Base-by-base conservation (phyloP, 2,329 filamentous ascomycete species). In the Aureobasidium lini region DNA sequence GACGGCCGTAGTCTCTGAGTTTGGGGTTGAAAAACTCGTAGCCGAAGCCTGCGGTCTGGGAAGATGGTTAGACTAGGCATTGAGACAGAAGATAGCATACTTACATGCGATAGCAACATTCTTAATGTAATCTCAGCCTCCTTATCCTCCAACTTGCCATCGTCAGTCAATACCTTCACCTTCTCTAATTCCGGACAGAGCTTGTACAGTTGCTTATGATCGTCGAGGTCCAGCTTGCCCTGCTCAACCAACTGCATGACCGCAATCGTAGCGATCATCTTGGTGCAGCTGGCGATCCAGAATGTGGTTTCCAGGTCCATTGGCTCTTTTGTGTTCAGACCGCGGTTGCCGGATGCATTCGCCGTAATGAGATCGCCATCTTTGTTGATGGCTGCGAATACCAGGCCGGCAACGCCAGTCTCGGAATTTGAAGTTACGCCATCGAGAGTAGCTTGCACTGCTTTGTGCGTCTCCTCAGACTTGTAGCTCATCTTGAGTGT, bases 261-360 rank as follows among this genome's bases (percentile, higher is more conserved):
- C 0, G 76, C 76, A 43, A 79, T 73, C 0, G 70, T 72, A 3
- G 68, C 68, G 0, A 79, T 64, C 56, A 79, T 65, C 64, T 79
- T 79, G 13, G 71, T 74, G 66, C 78, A 81, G 1, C 77, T 79
- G 1, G 79, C 79, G 18, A 83, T 78, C 78, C 79, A 82, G 65
- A 85, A 88, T 1, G 83, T 72, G 8, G 75, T 83, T 40, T 88
- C 83, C 0, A 83, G 70, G 0, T 78, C 78, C 80, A 88, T 84
- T 4, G 78, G 73, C 47, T 83, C 77, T 0, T 72, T 64, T 2
- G 67, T 68, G 7, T 73, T 67, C 4, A 76, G 59, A 13, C 74
- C 71, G 29, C 68, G 66, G 34, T 72, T 76, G 10, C 77, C 77
- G 4, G 76, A 73, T 2, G 76, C 72, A 61, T 72, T 69, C 46